A percentile compares a stretch with the other conserved stretches of the same genome.
Conservation (phyloP, 768 basidiomycete species). For the Lactifluus pinguis region DNA sequence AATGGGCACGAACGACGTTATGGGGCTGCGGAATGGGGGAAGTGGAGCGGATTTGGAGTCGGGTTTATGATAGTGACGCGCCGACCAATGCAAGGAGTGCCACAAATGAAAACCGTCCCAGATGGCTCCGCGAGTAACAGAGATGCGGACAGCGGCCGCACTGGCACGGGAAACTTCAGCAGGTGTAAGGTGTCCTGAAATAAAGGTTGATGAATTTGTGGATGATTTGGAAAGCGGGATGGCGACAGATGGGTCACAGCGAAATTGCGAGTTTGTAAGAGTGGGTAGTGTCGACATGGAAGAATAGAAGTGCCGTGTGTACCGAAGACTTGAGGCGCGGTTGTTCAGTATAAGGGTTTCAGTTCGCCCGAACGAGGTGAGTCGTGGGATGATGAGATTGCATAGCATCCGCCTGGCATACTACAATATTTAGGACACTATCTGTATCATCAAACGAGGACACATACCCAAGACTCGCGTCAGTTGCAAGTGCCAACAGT, state of each 20-base stretch:
- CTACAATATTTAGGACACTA: conserved; percentile 6
- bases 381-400: conserved; percentile 32
- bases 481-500: too few relatives aligned
- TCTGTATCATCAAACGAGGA: conserved; percentile 20
- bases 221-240: conserved; percentile 5
- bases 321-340: background rate
- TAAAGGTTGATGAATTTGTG: conserved; percentile 4
- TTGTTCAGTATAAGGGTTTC: background rate
- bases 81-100: conserved; percentile 18
- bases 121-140: conserved; percentile 6
- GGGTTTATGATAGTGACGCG: conserved; percentile 4
- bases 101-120: conserved; percentile 19
- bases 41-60: conserved; percentile 16
- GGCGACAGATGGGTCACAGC: background rate
- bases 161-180: conserved; percentile 18
- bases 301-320: background rate
- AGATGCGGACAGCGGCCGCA: conserved; percentile 15
- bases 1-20: conserved; percentile 32
- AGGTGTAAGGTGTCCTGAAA: conserved; percentile 5
- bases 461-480: conserved; percentile 3
- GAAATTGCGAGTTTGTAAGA: background rate
- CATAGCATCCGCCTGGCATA: conserved; percentile 70
- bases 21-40: conserved; percentile 15
- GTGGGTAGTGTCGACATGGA: background rate
- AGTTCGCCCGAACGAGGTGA: conserved; percentile 2